These are phyloP conservation scores for Colletotrichum neosansevieriae DNA, from an alignment of 2,329 filamentous ascomycete species.

Conservation along the genomic window DNA sequence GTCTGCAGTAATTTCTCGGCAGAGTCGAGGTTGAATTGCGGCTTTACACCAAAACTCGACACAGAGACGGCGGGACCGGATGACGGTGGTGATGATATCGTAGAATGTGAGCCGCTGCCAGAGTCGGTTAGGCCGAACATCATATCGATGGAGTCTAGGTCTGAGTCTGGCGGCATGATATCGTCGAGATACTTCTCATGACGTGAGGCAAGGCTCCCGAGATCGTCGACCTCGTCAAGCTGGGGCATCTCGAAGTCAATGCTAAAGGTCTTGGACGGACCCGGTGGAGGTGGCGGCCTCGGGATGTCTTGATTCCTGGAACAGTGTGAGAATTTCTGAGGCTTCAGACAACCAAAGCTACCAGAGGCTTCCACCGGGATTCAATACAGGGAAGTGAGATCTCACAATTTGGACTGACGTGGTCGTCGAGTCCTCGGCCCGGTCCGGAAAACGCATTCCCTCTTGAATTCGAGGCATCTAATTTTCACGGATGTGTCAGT, in stretches of 20 bases:
- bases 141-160: constrained; percentile 38
- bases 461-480: constrained; percentile 65
- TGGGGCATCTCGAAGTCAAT: constrained; percentile 63
- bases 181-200: constrained; percentile 58
- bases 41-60: constrained; percentile 58
- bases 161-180: constrained; percentile 50
- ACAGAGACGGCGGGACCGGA: constrained; percentile 48
- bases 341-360: not conserved
- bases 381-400: constrained; percentile 19
- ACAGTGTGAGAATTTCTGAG: constrained; percentile 41
- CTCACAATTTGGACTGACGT: constrained; percentile 58
- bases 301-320: constrained; percentile 39
- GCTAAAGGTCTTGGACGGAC: constrained; percentile 63
- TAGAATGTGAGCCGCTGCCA: constrained; percentile 21
- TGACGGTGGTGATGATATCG: constrained; percentile 41
- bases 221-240: constrained; percentile 52
- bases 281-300: constrained; percentile 49
- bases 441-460: constrained; percentile 65
- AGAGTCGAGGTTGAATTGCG: constrained; percentile 68
- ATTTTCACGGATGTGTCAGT: constrained; percentile 12
- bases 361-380: not conserved
- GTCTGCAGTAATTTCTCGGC: constrained; percentile 58
- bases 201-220: constrained; percentile 57
- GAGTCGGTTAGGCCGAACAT: constrained; percentile 28
- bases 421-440: constrained; percentile 63